Conservation (phyloP, 805 yeast species). For the Candida germanica region DNA sequence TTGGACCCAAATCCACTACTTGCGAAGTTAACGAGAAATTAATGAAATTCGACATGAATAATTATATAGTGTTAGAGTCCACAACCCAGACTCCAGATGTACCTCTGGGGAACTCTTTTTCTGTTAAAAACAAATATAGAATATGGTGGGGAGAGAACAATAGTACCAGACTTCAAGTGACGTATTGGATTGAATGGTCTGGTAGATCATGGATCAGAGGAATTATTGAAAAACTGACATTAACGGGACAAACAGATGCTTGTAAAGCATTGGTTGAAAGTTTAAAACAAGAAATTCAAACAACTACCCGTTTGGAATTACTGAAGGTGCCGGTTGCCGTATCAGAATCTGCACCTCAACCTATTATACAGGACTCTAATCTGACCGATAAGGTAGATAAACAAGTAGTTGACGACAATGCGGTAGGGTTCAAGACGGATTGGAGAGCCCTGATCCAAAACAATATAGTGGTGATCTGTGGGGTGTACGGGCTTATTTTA, state of each 20-base stretch:
- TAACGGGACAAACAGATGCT: constrained; percentile 71
- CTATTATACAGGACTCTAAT: too few relatives aligned
- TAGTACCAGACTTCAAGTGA: constrained; percentile 55
- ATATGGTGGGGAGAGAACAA: constrained; percentile 73
- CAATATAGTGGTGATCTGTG: too few relatives aligned
- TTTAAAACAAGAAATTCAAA: constrained; percentile 29
- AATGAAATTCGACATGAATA: constrained; percentile 50
- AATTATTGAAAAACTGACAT: constrained; percentile 81
- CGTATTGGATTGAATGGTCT: constrained; percentile 84
- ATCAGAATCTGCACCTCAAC: not conserved
- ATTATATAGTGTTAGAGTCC: constrained; percentile 57
- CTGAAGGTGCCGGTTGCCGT: not conserved
- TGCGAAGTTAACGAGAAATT: constrained; percentile 64
- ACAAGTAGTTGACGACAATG: too few relatives aligned
- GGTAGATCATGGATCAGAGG: constrained; percentile 90
- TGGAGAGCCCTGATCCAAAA: too few relatives aligned
- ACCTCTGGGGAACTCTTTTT: constrained; percentile 84
- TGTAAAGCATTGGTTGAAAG: constrained; percentile 47
- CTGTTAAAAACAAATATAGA: constrained; percentile 68
- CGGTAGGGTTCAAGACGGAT: too few relatives aligned
- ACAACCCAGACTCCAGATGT: constrained; percentile 85
- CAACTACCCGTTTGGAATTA: constrained; percentile 1
- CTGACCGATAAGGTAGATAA: too few relatives aligned
- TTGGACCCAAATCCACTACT: constrained; percentile 91
- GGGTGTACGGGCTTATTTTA: too few relatives aligned